Conservation (phyloP, 2,329 filamentous ascomycete genomes). For the Colletotrichum theobromicola region DNA sequence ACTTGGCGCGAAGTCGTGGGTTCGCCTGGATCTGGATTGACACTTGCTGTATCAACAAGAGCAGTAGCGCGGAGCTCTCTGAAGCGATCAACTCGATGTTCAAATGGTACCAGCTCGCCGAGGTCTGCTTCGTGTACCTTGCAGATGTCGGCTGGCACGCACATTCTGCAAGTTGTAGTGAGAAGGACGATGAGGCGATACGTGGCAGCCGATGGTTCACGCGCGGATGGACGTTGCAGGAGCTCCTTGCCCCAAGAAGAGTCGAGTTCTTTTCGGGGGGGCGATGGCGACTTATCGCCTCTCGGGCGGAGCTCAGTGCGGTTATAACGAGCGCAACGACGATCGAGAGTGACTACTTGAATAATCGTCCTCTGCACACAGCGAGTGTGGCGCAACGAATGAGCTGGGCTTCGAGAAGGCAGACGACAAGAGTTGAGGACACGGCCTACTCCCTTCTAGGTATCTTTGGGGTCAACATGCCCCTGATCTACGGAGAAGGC, state of each 20-base stretch:
- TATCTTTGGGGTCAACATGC: slow-evolving; percentile 30
- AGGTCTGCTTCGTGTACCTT: slow-evolving; percentile 32
- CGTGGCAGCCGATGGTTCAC: background rate
- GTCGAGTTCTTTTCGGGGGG: background rate
- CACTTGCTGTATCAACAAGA: slow-evolving; percentile 30
- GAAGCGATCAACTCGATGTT: slow-evolving; percentile 27
- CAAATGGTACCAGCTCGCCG: slow-evolving; percentile 22
- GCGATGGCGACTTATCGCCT: background rate
- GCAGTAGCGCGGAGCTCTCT: slow-evolving; percentile 22
- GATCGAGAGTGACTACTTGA: background rate
- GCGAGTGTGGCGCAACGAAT: background rate
- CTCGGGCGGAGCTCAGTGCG: background rate
- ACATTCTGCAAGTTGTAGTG: background rate
- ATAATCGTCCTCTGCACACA: background rate
- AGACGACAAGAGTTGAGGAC: slow-evolving; percentile 27
- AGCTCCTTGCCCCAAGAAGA: background rate
- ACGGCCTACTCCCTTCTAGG: slow-evolving; percentile 30
- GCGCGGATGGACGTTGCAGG: background rate
- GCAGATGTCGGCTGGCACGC: slow-evolving; percentile 23
- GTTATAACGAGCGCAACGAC: background rate
- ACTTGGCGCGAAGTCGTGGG: background rate
- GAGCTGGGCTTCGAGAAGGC: slow-evolving; percentile 28
- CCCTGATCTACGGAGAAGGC: background rate
- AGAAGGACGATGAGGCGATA: background rate
- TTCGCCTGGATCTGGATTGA: slow-evolving; percentile 24